Evolutionary conservation across 164 flowering plant genomes (phyloP), one percentile per base, ranked within the genome.

Genomic region (Brasenia schreberi): DNA sequence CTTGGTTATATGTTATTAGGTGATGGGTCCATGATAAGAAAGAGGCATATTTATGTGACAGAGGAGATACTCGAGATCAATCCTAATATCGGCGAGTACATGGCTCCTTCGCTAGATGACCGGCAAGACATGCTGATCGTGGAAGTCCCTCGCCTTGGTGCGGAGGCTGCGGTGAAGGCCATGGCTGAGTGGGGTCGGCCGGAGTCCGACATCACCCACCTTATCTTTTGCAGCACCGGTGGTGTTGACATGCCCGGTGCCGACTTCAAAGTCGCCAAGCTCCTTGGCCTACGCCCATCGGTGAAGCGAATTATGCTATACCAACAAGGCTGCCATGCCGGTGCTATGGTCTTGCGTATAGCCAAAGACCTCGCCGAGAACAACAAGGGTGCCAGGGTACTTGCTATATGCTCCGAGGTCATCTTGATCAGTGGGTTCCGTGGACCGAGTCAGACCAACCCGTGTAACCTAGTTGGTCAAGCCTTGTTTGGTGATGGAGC

Each of bases 401-500:
- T 61, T 7, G 19, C 18, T 6, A 19, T 61, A 6, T 61, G 63
- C 63, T 18, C 63, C 12, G 63, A 61, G 63, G 19, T 61, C 17
- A 61, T 18, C 7, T 9, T 19, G 19, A 61, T 61, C 17, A n/a
- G n/a, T n/a, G 12, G 19, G 17, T 61, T 61, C 19, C 63, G 19
- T 18, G 63, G 63, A 19, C 63, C 63, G 12, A 61, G 12, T 19
- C 7, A 18, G 63, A 61, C 19, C 17, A 19, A 61, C 63, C 9
- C 18, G 14, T 11, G 19, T 11, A 61, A 19, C 63, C 63, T 61
- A 6, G 63, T 61, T 11, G 63, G 12, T 19, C 63, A 11, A 6
- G 63, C 63, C 14, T 18, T 61, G 63, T 61, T 61, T 18, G 63
- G 63, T 6, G 63, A 61, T 61, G 63, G 63, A 6, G 63, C 63